phyloP scores from a whole-genome alignment of 257 asterid genomes.

The Coffea eugenioides region DNA sequence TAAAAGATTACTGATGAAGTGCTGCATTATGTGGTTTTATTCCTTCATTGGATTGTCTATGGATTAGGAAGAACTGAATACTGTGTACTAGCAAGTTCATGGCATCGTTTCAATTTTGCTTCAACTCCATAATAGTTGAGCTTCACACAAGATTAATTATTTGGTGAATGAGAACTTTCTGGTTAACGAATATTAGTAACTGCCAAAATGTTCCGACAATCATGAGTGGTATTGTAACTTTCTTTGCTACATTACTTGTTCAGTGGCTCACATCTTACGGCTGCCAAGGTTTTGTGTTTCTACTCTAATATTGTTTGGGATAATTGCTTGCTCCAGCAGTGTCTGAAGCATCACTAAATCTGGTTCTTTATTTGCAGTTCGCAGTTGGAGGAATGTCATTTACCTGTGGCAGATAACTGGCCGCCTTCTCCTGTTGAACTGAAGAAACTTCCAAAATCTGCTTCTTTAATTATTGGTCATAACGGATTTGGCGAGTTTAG shows the following conservation, averaged over 20 bases:
- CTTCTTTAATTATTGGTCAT: constrained; percentile 72
- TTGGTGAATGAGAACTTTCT: not conserved
- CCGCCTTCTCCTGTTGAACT: constrained; percentile 59
- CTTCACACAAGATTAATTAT: not conserved
- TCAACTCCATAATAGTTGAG: not conserved
- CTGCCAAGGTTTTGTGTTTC: not conserved
- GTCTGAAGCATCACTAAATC: not conserved
- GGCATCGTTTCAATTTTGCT: not conserved
- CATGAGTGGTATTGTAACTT: not conserved
- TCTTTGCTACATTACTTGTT: not conserved
- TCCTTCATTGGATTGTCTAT: not conserved
- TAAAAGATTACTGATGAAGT: not conserved
- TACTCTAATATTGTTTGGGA: not conserved
- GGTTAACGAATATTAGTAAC: not conserved
- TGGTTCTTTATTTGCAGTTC: constrained; percentile 57
- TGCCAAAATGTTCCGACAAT: not conserved
- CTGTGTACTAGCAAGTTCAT: not conserved
- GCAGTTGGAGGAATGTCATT: constrained; percentile 46
- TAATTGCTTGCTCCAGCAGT: not conserved
- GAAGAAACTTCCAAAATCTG: constrained; percentile 66
- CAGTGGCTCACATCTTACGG: not conserved
- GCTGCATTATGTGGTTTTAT: not conserved
- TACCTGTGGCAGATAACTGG: constrained; percentile 58
- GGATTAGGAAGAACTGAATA: not conserved
- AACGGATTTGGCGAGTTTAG: constrained; percentile 78